Percentiles rank a stretch among this genome's conserved stretches.
Conservation (phyloP, 2,329 filamentous ascomycete species). For the Trichoderma brevicompactum region DNA sequence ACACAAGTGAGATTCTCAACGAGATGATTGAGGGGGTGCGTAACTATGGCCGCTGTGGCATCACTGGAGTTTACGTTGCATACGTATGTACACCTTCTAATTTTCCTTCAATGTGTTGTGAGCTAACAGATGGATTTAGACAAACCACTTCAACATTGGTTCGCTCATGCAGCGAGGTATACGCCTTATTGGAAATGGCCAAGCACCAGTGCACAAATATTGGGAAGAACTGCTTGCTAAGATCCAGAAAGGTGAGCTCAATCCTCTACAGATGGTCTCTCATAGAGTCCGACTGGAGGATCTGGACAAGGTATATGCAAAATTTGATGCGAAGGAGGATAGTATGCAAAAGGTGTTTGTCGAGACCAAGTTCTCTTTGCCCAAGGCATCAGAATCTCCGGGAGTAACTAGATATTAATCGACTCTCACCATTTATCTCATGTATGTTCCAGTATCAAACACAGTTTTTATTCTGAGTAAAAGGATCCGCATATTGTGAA, state of each 20-base stretch:
- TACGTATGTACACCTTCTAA: constrained; percentile 50
- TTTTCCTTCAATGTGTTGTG: background rate
- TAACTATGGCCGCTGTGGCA: constrained; percentile 73
- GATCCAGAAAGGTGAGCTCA: constrained; percentile 70
- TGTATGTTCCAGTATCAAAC: too few species aligned
- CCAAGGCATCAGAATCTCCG: constrained; percentile 49
- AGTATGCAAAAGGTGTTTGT: constrained; percentile 81
- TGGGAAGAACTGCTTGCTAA: constrained; percentile 75
- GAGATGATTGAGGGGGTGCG: constrained; percentile 77
- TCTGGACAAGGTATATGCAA: constrained; percentile 66
- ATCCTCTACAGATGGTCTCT: constrained; percentile 79
- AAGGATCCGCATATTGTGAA: background rate
- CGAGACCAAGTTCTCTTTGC: constrained; percentile 61
- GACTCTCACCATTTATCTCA: background rate
- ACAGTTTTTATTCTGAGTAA: background rate
- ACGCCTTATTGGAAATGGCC: constrained; percentile 70
- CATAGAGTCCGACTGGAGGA: constrained; percentile 78
- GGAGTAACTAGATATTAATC: constrained; percentile 43
- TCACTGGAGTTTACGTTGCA: constrained; percentile 72
- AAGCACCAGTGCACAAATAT: constrained; percentile 78
- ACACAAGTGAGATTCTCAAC: constrained; percentile 80
- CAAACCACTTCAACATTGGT: constrained; percentile 49
- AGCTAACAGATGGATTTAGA: constrained; percentile 31
- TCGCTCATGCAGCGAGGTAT: constrained; percentile 87
- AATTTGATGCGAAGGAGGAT: constrained; percentile 66